Conservation (phyloP, 192 early-diverging fungal genomes). For the Allomyces macrogynus region DNA sequence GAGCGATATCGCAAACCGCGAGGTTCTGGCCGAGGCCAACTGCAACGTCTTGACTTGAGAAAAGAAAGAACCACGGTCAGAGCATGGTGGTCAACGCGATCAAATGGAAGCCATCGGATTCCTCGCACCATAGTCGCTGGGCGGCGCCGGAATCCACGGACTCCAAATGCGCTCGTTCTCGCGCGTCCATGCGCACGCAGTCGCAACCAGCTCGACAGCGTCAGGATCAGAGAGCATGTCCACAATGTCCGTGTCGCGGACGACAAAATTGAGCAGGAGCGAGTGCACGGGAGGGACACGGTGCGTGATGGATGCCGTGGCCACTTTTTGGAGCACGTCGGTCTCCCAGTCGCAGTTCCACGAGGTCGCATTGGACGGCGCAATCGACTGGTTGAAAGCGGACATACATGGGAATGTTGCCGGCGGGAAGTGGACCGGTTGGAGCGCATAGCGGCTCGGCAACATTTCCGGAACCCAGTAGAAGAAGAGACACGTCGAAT, state of each 20-base stretch:
- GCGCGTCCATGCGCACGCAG: background rate
- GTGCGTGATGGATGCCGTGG: background rate
- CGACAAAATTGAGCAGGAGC: background rate
- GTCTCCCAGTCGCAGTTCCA: background rate
- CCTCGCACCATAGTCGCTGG: no score
- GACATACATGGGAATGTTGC: background rate
- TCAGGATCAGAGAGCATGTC: background rate
- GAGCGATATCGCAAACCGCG: no score
- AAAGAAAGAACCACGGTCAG: no score
- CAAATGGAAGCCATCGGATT: no score
- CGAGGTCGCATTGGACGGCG: background rate
- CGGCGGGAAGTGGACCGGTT: background rate
- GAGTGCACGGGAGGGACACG: background rate
- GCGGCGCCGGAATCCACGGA: background rate
- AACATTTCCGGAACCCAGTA: no score
- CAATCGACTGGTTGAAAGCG: background rate
- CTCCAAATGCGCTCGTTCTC: background rate
- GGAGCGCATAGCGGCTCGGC: background rate
- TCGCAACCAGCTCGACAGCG: background rate
- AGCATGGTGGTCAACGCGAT: no score
- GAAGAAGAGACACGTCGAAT: no score
- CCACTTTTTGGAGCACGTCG: background rate
- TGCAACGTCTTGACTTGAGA: no score
- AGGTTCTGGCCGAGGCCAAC: no score
- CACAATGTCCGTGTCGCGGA: background rate